Evolutionary conservation across 345 rosid species (phyloP).

Genomic region (Eucalyptus cladocalyx): DNA sequence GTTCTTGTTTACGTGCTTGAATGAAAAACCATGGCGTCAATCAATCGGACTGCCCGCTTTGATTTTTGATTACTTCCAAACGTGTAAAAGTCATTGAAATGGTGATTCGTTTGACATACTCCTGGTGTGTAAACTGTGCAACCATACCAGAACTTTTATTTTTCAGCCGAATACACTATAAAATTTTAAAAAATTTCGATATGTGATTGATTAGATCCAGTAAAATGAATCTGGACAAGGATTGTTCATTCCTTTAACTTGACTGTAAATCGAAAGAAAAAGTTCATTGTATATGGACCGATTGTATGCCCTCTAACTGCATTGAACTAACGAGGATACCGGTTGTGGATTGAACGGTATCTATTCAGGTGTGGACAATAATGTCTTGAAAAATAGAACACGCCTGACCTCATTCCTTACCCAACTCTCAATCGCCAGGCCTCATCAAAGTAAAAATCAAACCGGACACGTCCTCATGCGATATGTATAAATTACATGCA

Average conservation of each 20-base stretch:
- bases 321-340: neutral
- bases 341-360: neutral
- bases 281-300: neutral
- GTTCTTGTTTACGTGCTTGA: neutral
- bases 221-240: neutral
- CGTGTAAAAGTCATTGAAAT: neutral
- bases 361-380: neutral
- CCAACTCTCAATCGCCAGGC: neutral
- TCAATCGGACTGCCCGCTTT: neutral
- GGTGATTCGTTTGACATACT: neutral
- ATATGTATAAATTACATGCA: neutral
- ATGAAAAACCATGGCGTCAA: neutral
- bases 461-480: neutral
- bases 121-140: neutral
- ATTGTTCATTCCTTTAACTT: neutral
- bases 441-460: neutral
- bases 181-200: neutral
- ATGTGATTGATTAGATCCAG: neutral
- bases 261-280: neutral
- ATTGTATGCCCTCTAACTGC: neutral
- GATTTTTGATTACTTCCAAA: neutral
- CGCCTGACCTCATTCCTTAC: neutral
- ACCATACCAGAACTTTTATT: neutral
- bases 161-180: neutral
- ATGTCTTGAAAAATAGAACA: neutral